phyloP scores from a whole-genome alignment of 768 basidiomycete species.

The Suillus variegatus region DNA sequence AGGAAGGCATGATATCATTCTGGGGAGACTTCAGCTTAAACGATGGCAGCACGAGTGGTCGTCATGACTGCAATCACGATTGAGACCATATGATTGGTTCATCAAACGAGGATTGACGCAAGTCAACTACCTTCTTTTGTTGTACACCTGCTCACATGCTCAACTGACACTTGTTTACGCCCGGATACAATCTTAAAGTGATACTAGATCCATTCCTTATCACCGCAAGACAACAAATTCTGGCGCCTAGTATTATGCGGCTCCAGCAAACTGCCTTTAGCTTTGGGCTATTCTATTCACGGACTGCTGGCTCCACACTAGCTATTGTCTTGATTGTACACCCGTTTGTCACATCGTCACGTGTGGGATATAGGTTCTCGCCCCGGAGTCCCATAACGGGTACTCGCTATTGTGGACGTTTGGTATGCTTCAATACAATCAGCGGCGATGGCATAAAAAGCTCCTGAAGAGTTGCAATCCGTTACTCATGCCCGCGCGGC shows the following conservation, averaged over 20 bases:
- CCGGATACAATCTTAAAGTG: neutral
- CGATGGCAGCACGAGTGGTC: slow-evolving; percentile 23
- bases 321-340: neutral
- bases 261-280: neutral
- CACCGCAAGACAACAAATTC: neutral
- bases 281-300: slow-evolving; percentile 27
- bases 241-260: neutral
- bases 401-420: slow-evolving; percentile 21
- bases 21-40: slow-evolving; percentile 46
- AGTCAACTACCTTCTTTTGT: neutral
- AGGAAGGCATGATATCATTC: slow-evolving; percentile 46
- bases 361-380: slow-evolving; percentile 15
- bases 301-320: neutral
- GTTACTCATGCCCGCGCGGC: slow-evolving; percentile 22
- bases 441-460: slow-evolving; percentile 21
- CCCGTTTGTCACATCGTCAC: slow-evolving; percentile 14
- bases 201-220: neutral
- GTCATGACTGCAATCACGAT: neutral
- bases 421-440: slow-evolving; percentile 10
- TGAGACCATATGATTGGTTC: neutral
- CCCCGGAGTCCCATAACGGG: slow-evolving; percentile 17
- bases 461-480: slow-evolving; percentile 7
- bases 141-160: neutral
- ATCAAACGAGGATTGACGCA: neutral
- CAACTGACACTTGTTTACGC: neutral